phyloP scores from a whole-genome alignment of 1,284 basidiomycete genomes.

The Ustilago esculenta region DNA sequence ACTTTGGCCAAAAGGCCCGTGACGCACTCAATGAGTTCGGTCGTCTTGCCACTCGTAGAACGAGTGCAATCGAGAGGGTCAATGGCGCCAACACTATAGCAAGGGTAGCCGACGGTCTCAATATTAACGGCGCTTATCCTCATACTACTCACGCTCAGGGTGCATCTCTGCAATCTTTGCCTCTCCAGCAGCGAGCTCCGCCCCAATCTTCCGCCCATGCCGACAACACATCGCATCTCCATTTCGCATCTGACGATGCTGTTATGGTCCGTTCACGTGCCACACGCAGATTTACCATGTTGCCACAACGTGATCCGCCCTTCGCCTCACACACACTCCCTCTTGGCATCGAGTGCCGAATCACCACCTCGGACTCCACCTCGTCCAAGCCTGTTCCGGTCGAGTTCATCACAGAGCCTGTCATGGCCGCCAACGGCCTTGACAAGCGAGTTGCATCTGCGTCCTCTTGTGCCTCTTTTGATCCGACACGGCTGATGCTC shows the following conservation, averaged over 20 bases:
- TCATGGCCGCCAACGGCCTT: neutral
- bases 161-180: constrained; percentile 10
- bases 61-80: constrained; percentile 23
- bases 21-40: constrained; percentile 42
- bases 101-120: constrained; percentile 34
- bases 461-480: constrained; percentile 4
- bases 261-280: constrained; percentile 4
- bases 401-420: constrained; percentile 27
- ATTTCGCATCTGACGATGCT: constrained; percentile 13
- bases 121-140: constrained; percentile 2
- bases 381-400: neutral
- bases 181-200: neutral
- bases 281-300: constrained; percentile 13
- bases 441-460: neutral
- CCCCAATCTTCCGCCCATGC: neutral
- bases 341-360: constrained; percentile 23
- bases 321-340: constrained; percentile 9
- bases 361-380: constrained; percentile 1
- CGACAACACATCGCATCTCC: neutral
- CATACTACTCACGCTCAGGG: constrained; percentile 1
- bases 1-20: constrained; percentile 27
- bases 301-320: constrained; percentile 23
- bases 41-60: constrained; percentile 19
- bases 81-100: constrained; percentile 33
- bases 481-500: constrained; percentile 30